Evolutionary conservation across 2,329 filamentous ascomycete species (phyloP), one percentile per base, ranked within the genome.

Genomic region (Aspergillus sp.): DNA sequence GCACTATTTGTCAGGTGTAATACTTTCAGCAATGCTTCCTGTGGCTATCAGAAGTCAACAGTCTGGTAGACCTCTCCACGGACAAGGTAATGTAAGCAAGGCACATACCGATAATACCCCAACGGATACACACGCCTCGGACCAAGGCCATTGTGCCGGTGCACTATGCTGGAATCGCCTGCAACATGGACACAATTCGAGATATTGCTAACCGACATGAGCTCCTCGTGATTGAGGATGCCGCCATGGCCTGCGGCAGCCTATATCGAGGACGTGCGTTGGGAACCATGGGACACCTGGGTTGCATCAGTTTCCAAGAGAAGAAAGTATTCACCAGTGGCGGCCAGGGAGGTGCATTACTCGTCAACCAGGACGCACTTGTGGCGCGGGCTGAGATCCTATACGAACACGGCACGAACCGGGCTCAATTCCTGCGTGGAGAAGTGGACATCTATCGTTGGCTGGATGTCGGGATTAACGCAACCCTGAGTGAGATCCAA

Each of bases 281-380:
- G 2, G 65, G 65, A 8, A 63, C 57, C 13, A 67, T 67, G 25
- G 65, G 62, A 0, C 47, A 61, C 11, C 39, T 67, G 2, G 64
- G 65, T 5, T 67, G 62, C 21, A 57, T 67, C 32, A 63, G 60
- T 21, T 66, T 67, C 52, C 62, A 67, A 25, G 65, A 61, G 32
- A 63, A 58, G 21, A 65, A 64, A 32, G 60, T 63, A 44, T 52
- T 66, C 27, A 67, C 64, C 2, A 58, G 61, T 2, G 61, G 58
- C 2, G 64, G 64, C 0, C 60, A 61, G 30, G 63, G 64, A 3
- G 63, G 63, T 8, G 63, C 64, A 1, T 23, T 65, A 8, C 53
- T 65, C 10, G 10, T 66, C 15, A 66, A 66, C 13, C 59, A 61
- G 3, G 38, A 44, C 3, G 58, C 10, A 2, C 39, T 66, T 2